Base-by-base conservation (phyloP, 2,329 filamentous ascomycete genomes). In the Colletotrichum sp. region DNA sequence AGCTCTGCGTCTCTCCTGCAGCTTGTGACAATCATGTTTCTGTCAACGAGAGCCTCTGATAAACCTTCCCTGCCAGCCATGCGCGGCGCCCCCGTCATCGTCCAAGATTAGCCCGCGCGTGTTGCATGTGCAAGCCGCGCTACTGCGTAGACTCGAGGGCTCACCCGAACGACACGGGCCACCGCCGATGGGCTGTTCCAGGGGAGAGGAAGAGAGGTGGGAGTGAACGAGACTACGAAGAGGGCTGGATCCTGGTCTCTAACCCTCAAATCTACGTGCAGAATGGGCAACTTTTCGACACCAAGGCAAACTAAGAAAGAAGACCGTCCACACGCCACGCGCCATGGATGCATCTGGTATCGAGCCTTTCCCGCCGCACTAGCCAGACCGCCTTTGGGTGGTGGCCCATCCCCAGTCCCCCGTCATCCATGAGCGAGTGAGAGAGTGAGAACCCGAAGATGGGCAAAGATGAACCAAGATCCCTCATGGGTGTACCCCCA, bases 1-100 rank as follows among this genome's bases (percentile, higher is more conserved):
- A 65, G 28, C 36, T 26, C 49, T 21, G 55, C 15, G 44, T 55
- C 44, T 18, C 24, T 49, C 44, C 44, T 52, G 44, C 44, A 52
- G 70, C 59, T 57, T 76, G 70, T 76, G 73, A 76, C 73, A 68
- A 16, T 52, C 44, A 65, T 73, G 64, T 60, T 76, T 68, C 73
- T 76, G 73, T 76, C 70, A 76, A 24, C 67, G 30, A 21, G 39
- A 57, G 59, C 55, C 59, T 65, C 44, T 64, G 70, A 73, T 73
- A 76, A 36, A 52, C 44, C 44, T 52, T 52, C 44, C 18, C 5
- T 26, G 49, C 71, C 59, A 32, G 44, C 44, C 44, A 52, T 52
- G 44, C 44, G n/a, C 10, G 44, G 44, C 44, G 63, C 32, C 68
- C 68, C 52, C 28, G 68, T 70, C 59, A 32, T 32, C 59, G 59